A percentile compares a stretch with the other conserved stretches of the same genome.
Evolutionary conservation across 257 asterid species (phyloP).

Genomic region (Penstemon barbatus): DNA sequence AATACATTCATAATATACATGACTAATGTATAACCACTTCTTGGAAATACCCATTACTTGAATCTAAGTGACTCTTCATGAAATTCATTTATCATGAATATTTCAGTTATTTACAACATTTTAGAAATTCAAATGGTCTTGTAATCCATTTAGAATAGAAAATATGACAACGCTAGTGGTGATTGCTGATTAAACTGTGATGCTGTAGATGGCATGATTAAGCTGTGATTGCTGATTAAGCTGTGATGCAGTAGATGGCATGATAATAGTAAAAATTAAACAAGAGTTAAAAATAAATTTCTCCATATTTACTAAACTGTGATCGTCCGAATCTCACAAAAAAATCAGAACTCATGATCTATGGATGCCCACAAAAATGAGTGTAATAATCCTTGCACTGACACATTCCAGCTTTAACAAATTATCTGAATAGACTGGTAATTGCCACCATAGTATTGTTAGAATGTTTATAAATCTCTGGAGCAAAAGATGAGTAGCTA

Average conservation of each 20-base stretch:
- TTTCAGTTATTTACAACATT: no score
- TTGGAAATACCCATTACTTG: no score
- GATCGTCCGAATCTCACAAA: neutral
- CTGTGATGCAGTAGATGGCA: no score
- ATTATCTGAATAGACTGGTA: neutral
- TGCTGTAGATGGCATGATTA: neutral
- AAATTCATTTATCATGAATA: no score
- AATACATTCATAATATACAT: no score
- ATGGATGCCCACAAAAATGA: neutral
- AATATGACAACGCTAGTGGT: neutral
- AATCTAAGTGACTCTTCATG: no score
- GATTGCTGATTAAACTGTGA: neutral
- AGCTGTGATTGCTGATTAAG: no score
- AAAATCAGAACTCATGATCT: neutral
- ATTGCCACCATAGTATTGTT: neutral
- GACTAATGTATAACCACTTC: no score
- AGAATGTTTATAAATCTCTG: neutral
- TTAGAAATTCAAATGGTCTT: neutral
- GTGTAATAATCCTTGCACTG: neutral
- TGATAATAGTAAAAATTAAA: neutral
- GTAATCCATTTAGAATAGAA: conserved; percentile 12
- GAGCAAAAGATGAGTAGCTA: conserved; percentile 6
- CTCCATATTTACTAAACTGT: neutral
- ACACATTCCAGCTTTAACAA: neutral
- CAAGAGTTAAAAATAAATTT: neutral